These are phyloP conservation scores for Citrus sp. DNA, from an alignment of 345 rosid species.

Conservation along the genomic window DNA sequence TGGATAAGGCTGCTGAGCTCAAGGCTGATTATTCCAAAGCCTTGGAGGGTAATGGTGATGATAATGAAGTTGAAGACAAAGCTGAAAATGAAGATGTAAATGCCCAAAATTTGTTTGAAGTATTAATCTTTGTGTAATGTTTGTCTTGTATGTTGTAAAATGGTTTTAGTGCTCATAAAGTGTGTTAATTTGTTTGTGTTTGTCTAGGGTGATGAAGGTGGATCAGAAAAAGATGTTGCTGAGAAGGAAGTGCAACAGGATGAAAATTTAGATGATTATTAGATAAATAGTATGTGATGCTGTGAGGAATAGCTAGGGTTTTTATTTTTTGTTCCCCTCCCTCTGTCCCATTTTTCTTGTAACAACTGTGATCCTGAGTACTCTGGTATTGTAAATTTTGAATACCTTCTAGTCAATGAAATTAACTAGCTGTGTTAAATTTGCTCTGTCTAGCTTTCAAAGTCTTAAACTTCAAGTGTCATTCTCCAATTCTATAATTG, in stretches of 20 bases:
- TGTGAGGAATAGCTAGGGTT: neutral
- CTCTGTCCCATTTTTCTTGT: neutral
- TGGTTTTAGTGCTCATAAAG: neutral
- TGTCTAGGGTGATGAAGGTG: constrained; percentile 45
- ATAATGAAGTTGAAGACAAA: constrained; percentile 5
- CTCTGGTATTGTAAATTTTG: constrained; percentile 19
- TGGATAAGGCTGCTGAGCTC: constrained; percentile 69
- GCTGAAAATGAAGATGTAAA: constrained; percentile 23
- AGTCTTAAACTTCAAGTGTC: neutral
- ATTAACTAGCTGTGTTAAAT: neutral
- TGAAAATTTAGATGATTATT: constrained; percentile 39
- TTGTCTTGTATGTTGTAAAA: neutral
- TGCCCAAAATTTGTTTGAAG: neutral
- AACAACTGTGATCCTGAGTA: neutral
- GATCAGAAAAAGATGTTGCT: constrained; percentile 28
- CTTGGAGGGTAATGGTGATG: constrained; percentile 28
- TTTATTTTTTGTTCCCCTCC: neutral
- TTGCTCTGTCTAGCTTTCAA: neutral
- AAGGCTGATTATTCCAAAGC: constrained; percentile 60
- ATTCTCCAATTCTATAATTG: neutral
- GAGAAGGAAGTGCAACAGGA: constrained; percentile 30
- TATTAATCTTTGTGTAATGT: neutral
- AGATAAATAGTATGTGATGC: constrained; percentile 8
- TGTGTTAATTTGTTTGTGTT: constrained; percentile 5
- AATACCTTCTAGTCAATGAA: neutral